These are phyloP conservation scores for Thecaphora thlaspeos DNA, from an alignment of 1,284 basidiomycete species.

Conservation along the genomic window DNA sequence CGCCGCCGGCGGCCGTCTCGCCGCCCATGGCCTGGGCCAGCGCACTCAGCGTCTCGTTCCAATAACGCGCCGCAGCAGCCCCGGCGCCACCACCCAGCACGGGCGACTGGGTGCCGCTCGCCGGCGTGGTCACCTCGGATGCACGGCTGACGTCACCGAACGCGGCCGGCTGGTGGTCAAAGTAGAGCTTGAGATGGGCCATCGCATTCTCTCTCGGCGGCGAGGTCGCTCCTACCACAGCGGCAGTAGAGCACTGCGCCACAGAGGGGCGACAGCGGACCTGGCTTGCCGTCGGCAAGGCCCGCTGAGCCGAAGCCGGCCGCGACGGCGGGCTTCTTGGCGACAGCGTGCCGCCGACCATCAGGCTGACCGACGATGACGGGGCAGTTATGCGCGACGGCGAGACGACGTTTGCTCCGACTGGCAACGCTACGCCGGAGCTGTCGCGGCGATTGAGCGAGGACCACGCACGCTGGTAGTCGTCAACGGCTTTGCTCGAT, in stretches of 20 bases:
- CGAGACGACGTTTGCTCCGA: not conserved
- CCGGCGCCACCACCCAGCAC: conserved; percentile 5
- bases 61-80: conserved; percentile 15
- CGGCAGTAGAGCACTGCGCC: conserved; percentile 13
- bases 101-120: conserved; percentile 13
- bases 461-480: not conserved
- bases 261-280: conserved; percentile 10
- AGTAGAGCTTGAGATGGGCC: conserved; percentile 15
- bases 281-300: conserved; percentile 14
- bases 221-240: conserved; percentile 21
- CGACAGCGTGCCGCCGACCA: not conserved
- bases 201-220: conserved; percentile 18
- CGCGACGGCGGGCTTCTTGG: not conserved
- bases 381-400: no score
- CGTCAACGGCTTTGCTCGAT: not conserved
- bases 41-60: conserved; percentile 23
- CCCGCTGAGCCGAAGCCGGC: conserved; percentile 15
- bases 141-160: not conserved
- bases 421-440: not conserved
- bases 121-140: conserved; percentile 16
- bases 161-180: conserved; percentile 11
- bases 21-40: conserved; percentile 28
- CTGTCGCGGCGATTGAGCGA: not conserved
- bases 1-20: conserved; percentile 14
- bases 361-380: not conserved